Evolutionary conservation across 2,329 filamentous ascomycete genomes (phyloP).

Genomic region (Fusarium redolens): DNA sequence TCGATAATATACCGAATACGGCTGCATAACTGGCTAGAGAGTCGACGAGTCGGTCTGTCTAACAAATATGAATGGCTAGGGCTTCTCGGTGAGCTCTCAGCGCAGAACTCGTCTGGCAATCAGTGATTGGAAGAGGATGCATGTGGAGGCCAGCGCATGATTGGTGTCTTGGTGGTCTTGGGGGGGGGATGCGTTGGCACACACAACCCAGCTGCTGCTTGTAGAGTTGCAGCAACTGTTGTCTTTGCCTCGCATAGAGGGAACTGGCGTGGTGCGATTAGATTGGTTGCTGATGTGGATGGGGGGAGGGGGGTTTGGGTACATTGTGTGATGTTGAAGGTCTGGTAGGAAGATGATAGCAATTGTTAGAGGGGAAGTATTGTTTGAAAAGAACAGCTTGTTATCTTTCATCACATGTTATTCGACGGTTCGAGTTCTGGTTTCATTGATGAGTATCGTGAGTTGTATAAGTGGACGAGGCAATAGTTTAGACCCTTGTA

Average conservation of each 20-base stretch:
- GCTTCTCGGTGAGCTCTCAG: conserved; percentile 24
- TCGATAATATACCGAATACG: conserved; percentile 15
- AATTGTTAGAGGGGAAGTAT: conserved; percentile 36
- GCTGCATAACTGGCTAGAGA: conserved; percentile 32
- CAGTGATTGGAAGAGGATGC: conserved; percentile 40
- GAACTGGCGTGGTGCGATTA: conserved; percentile 38
- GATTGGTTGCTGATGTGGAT: conserved; percentile 34
- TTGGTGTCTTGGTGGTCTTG: conserved; percentile 40
- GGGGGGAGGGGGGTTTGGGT: conserved; percentile 21
- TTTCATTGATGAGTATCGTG: conserved; percentile 10
- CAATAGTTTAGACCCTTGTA: conserved; percentile 5
- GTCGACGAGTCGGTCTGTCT: conserved; percentile 35
- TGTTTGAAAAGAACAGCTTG: conserved; percentile 4
- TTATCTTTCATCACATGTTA: conserved; percentile 4
- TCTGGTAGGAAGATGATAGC: conserved; percentile 13
- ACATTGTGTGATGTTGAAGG: conserved; percentile 6
- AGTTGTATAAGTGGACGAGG: conserved; percentile 1
- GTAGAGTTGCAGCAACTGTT: conserved; percentile 36
- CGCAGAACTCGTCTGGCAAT: conserved; percentile 36
- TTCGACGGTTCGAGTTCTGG: background rate
- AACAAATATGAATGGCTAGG: conserved; percentile 31
- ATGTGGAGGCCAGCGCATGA: conserved; percentile 44
- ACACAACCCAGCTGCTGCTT: conserved; percentile 28
- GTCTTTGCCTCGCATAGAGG: conserved; percentile 42
- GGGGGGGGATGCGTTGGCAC: conserved; percentile 42